phyloP scores from a whole-genome alignment of 2,329 filamentous ascomycete species.

The Pezizomycotina sp. region DNA sequence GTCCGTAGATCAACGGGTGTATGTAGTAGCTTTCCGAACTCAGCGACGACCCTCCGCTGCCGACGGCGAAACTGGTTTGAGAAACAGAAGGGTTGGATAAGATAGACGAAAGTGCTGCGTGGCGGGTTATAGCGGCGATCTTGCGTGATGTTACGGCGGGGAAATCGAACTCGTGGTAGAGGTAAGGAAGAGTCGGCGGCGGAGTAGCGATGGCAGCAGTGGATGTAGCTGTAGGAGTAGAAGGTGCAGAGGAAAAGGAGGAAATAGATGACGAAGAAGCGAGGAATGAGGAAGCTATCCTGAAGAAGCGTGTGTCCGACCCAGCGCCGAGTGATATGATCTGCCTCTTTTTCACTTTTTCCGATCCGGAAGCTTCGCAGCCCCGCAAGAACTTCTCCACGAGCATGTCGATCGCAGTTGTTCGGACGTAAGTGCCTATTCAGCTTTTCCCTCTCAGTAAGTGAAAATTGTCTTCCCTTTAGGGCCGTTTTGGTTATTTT shows the following conservation, averaged over 20 bases:
- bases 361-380: constrained; percentile 25
- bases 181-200: constrained; percentile 30
- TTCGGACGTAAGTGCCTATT: constrained; percentile 80
- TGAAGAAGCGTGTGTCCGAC: constrained; percentile 78
- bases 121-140: constrained; percentile 17
- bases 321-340: constrained; percentile 87
- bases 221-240: constrained; percentile 20
- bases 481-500: no score
- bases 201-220: constrained; percentile 20
- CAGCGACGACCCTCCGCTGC: constrained; percentile 16
- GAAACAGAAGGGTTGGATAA: constrained; percentile 6
- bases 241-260: no score
- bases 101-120: constrained; percentile 12
- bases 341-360: constrained; percentile 42
- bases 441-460: constrained; percentile 10
- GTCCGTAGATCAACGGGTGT: constrained; percentile 25
- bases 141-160: constrained; percentile 29
- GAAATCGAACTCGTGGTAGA: constrained; percentile 92
- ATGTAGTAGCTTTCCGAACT: constrained; percentile 22
- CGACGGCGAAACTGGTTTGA: constrained; percentile 9
- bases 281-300: constrained; percentile 42
- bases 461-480: not conserved
- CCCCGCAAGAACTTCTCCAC: constrained; percentile 56
- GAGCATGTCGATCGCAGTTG: constrained; percentile 62
- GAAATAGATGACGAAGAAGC: not conserved